A percentile compares a stretch with the other conserved stretches of the same genome.
Conservation (phyloP, 2,329 filamentous ascomycete species). For the Paecilomyces dactylethromorphus region DNA sequence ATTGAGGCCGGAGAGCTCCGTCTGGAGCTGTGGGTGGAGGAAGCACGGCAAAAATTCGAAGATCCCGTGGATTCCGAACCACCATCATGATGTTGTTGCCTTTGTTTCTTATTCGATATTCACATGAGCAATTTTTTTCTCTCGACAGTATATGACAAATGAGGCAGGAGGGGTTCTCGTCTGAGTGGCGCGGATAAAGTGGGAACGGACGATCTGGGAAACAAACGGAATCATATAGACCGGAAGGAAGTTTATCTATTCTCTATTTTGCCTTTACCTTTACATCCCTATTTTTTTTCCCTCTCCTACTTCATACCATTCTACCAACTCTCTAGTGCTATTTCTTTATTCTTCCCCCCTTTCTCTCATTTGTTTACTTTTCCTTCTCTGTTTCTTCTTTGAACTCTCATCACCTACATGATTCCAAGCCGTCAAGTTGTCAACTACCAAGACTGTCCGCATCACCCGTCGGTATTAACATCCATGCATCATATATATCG, state of each 20-base stretch:
- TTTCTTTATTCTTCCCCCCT: no score
- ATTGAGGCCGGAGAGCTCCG: slow-evolving; percentile 60
- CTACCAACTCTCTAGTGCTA: slow-evolving; percentile 22
- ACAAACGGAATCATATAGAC: slow-evolving; percentile 33
- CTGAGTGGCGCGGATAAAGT: slow-evolving; percentile 31
- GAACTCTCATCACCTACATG: slow-evolving; percentile 12
- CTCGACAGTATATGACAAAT: slow-evolving; percentile 35
- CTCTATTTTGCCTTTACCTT: slow-evolving; percentile 14
- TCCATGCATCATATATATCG: background rate
- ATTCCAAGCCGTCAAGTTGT: slow-evolving; percentile 11
- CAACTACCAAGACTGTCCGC: slow-evolving; percentile 1
- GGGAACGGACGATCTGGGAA: slow-evolving; percentile 30
- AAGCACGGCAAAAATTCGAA: slow-evolving; percentile 49
- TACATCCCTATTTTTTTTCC: slow-evolving; percentile 10
- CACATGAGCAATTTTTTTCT: slow-evolving; percentile 5
- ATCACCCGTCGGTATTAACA: background rate
- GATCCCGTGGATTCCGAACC: slow-evolving; percentile 33
- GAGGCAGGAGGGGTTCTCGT: slow-evolving; percentile 27
- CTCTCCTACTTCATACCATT: slow-evolving; percentile 12
- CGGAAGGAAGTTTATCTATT: slow-evolving; percentile 24
- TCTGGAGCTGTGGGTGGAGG: slow-evolving; percentile 65
- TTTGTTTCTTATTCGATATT: slow-evolving; percentile 11
- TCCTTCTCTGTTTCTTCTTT: slow-evolving; percentile 12
- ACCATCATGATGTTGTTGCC: slow-evolving; percentile 22
- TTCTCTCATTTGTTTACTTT: slow-evolving; percentile 8